A percentile compares a stretch with the other conserved stretches of the same genome.
Evolutionary conservation across 352 stramenopile genomes (phyloP).

Genomic region (Peronospora destructor): DNA sequence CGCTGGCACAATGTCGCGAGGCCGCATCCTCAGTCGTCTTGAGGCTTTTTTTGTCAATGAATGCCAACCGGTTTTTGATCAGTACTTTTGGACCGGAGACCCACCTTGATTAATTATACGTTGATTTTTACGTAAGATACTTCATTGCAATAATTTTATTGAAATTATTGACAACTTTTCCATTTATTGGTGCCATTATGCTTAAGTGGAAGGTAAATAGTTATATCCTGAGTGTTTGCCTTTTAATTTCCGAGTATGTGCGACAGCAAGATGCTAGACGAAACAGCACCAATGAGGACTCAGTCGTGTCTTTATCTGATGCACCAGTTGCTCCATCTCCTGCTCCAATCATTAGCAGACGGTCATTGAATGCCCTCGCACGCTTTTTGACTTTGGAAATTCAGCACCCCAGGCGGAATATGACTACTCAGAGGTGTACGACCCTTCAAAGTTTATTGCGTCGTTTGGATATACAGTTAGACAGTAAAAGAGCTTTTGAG

Average conservation of each 20-base stretch:
- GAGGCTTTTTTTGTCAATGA: too few relatives aligned
- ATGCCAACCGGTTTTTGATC: too few relatives aligned
- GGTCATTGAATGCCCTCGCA: constrained; percentile 39
- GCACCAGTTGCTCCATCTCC: not conserved
- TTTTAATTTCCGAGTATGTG: constrained; percentile 46
- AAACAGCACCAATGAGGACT: constrained; percentile 15
- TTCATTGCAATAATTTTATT: too few relatives aligned
- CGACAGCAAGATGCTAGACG: constrained; percentile 30
- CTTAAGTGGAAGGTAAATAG: constrained; percentile 37
- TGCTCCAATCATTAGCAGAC: constrained; percentile 18
- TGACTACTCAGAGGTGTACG: constrained; percentile 18
- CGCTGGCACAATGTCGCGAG: too few relatives aligned
- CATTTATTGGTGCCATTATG: constrained; percentile 11
- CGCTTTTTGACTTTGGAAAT: constrained; percentile 53
- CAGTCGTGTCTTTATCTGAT: constrained; percentile 11
- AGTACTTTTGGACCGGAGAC: too few relatives aligned
- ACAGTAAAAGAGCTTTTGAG: constrained; percentile 32
- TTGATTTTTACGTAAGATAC: too few relatives aligned
- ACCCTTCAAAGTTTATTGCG: constrained; percentile 38
- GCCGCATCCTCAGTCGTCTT: too few relatives aligned
- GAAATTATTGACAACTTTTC: too few relatives aligned
- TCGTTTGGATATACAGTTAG: constrained; percentile 38
- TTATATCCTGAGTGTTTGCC: constrained; percentile 44
- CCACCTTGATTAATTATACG: not conserved
- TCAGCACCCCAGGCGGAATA: constrained; percentile 30